These are phyloP conservation scores for Pyrenophora graminea DNA, from an alignment of 2,329 filamentous ascomycete genomes.

Conservation along the genomic window DNA sequence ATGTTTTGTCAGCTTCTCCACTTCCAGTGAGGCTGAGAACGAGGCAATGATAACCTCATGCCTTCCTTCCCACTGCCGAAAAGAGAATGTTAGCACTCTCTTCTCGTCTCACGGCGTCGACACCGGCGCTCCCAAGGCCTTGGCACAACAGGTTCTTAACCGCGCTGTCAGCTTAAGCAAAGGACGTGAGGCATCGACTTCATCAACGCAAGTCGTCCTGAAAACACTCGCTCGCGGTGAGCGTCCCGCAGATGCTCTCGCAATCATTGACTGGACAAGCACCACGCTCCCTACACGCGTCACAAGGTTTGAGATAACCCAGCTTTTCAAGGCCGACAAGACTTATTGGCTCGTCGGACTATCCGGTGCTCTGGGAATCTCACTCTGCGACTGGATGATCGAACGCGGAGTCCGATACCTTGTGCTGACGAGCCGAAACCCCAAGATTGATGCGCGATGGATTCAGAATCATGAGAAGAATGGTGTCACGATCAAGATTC, in stretches of 20 bases:
- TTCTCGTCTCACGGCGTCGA: background rate
- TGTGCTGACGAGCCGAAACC: slow-evolving; percentile 17
- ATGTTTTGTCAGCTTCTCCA: background rate
- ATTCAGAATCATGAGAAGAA: background rate
- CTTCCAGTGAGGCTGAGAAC: background rate
- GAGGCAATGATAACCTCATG: background rate
- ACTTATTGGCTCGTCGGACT: slow-evolving; percentile 31
- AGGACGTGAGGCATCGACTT: background rate
- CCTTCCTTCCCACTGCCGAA: background rate
- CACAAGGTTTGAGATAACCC: background rate
- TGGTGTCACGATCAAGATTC: slow-evolving; percentile 3
- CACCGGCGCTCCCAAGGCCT: background rate
- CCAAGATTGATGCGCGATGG: slow-evolving; percentile 25
- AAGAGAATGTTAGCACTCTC: background rate
- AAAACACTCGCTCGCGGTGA: background rate
- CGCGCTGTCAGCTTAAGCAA: background rate
- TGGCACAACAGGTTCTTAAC: background rate
- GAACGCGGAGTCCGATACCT: slow-evolving; percentile 19
- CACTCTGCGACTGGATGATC: slow-evolving; percentile 24
- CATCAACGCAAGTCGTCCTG: background rate
- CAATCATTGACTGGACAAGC: background rate
- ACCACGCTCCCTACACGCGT: background rate
- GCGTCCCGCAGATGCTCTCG: background rate
- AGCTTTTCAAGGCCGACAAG: slow-evolving; percentile 8
- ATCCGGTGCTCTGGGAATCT: slow-evolving; percentile 25